Base-by-base conservation (phyloP, 192 early-diverging fungal genomes). In the Linnemannia exigua region DNA sequence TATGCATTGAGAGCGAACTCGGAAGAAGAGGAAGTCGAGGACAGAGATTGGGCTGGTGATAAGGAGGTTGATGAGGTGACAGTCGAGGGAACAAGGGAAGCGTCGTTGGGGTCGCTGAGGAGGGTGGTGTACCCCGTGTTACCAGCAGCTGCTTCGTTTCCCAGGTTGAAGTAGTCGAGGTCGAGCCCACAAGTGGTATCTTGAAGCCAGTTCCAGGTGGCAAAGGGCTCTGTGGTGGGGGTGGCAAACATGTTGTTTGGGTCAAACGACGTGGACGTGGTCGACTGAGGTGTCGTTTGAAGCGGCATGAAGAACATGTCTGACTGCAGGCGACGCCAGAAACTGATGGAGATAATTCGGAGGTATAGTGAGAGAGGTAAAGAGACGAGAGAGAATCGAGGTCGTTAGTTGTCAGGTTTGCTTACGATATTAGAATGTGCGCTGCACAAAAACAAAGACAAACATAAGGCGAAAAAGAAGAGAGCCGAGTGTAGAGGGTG, bases 251-350 rank as follows among this genome's bases (percentile, higher is more conserved):
- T 63, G 28, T 31, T 63, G 28, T 25, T 63, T 63, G 58, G 75
- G 47, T 77, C 75, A 7, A 77, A 25, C 3, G 75, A 67, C 14
- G 67, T 44, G 7, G 75, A 67, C 14, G 67, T 44, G 11, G 75
- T 33, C 0, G 68, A 22, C 33, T 77, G 75, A 22, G 75, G 75
- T 28, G 75, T 63, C 14, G 75, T 36, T 12, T 51, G 50, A 33
- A 69, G 31, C 0, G 75, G 75, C 75, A 77, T 77, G 28, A 69
- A 51, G 44, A 77, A 67, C 75, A 77, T 61, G 5, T 77, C 75
- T 48, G 75, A 41, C 48, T 77, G 75, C 19, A 77, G 28, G 5
- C 75, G 66, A 69, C 75, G 75, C 75, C 75, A 77, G 37, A 77
- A 69, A 5, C 75, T 77, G 33, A 4, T 4, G 31, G 7, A 35